Base-by-base conservation (phyloP, 2,329 filamentous ascomycete genomes). In the Reticulascus tulasneorum region DNA sequence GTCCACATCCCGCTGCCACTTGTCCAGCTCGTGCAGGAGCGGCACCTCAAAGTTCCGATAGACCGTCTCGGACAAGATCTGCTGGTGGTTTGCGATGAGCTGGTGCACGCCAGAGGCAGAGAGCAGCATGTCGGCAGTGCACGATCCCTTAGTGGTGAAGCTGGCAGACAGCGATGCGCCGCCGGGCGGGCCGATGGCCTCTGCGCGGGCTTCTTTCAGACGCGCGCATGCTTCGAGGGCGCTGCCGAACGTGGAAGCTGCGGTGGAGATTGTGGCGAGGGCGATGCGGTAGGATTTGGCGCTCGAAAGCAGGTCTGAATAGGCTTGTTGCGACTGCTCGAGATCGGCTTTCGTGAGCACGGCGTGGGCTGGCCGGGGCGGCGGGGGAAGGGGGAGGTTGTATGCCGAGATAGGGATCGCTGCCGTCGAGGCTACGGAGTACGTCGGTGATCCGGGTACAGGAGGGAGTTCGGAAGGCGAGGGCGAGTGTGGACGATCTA, bases 21-120 rank as follows among this genome's bases (percentile, higher is more conserved):
- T 72, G 56, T 84, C 80, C 20, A 84, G 65, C 59, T 84, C 80
- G 59, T 83, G 78, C n/a, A 84, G 66, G 16, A 84, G 63, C 5
- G 80, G 80, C 23, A 84, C 78, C 58, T 84, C 80, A 54, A 84
- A 84, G 40, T 69, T 71, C 36, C 79, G 69, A 58, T 84, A 84
- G 8, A 84, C 77, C 1, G 78, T 83, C 59, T 84, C 80, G 45
- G 71, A 77, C 4, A 84, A 69, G 48, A 84, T 84, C 52, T 83
- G 78, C 55, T 82, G 77, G 63, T 84, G 80, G 59, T 84, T 84
- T 29, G 79, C 79, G 39, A 83, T 67, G 15, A 84, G 67, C 50
- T 84, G 77, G 53, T 84, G 80, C 25, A 84, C 69, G 23, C 80
- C 80, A 22, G 76, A 75, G 10, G 78, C 75, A 20, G 76, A 71